Base-by-base conservation (phyloP, 768 basidiomycete species). In the Coprinopsis cinerea region DNA sequence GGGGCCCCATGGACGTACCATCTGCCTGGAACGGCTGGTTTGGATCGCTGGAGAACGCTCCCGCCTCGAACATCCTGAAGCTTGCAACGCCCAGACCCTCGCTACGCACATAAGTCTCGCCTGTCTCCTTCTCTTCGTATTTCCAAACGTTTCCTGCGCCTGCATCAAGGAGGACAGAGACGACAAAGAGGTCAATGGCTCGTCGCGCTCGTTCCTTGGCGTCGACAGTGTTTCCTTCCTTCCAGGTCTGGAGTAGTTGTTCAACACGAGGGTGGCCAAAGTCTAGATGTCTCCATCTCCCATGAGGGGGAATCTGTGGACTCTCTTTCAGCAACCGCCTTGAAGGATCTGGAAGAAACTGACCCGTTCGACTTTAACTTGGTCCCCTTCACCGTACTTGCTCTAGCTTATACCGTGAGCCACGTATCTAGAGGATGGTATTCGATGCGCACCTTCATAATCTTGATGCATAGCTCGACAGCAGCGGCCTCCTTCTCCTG, bases 91-190 rank as follows among this genome's bases (percentile, higher is more conserved):
- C 95, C 4, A 99, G 69, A 0, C 95, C 95, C 61, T 83, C 89
- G 4, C 78, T 93, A 57, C 86, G 75, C 45, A 69, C 61, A 64
- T 82, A 92, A 0, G 64, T 70, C 49, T 71, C 59, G 0, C 77
- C 78, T 0, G 78, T 76, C 0, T 62, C 67, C 4, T 73, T 63
- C 50, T 94, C 92, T 5, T 67, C 72, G 65, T 86, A 98, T 10
- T 65, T 66, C 94, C 94, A 98, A 1, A 67, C 59, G 49, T 79
- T 84, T 0, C 94, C 95, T 0, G 94, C 95, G 1, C 94, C 94
- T 0, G 94, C 95, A 58, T 98, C 95, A 28, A 99, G 81, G 13
- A 98, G 75, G 6, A 98, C 95, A 10, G 92, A 92, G 25, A 91
- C 87, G 20, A 85, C 70, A 69, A 93, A 94, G 34, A 96, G 79